These are phyloP conservation scores for Metschnikowia aberdeeniae DNA, from an alignment of 805 yeast species.

Conservation along the genomic window DNA sequence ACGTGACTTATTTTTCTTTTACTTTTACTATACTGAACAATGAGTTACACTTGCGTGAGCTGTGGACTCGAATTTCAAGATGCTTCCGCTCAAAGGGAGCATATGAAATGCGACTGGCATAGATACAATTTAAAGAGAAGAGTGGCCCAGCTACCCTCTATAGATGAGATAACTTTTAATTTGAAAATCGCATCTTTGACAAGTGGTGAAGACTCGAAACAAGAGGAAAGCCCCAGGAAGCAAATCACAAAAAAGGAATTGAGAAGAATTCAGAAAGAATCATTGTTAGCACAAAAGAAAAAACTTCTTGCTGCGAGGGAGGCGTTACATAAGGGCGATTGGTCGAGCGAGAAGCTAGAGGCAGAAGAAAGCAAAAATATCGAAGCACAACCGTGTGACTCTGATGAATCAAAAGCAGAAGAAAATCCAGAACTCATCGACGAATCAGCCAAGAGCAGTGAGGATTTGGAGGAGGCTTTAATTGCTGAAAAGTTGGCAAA, in stretches of 20 bases:
- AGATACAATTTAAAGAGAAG: conserved; percentile 42
- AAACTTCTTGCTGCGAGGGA: conserved; percentile 33
- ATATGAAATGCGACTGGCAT: conserved; percentile 46
- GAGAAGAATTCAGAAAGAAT: conserved; percentile 49
- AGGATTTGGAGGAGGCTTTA: conserved; percentile 38
- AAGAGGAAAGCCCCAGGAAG: conserved; percentile 14
- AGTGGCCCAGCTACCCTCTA: conserved; percentile 33
- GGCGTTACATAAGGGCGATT: conserved; percentile 14
- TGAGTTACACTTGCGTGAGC: conserved; percentile 31
- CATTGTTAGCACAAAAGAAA: conserved; percentile 44
- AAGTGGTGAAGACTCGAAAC: conserved; percentile 19
- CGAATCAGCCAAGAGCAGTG: conserved; percentile 1
- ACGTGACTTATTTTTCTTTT: background rate
- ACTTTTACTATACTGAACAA: background rate
- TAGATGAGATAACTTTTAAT: conserved; percentile 22
- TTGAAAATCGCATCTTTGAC: conserved; percentile 21
- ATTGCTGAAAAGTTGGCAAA: conserved; percentile 44
- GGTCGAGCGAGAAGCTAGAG: conserved; percentile 1
- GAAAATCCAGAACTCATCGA: background rate
- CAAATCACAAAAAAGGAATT: conserved; percentile 47
- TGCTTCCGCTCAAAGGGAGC: conserved; percentile 37
- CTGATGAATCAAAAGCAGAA: conserved; percentile 1
- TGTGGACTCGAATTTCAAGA: conserved; percentile 37
- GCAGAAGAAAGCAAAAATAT: background rate
- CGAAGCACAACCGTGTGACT: background rate